A percentile compares a stretch with the other conserved stretches of the same genome.
Evolutionary conservation across 2,329 filamentous ascomycete species (phyloP).

Genomic region (Talaromyces marneffei): DNA sequence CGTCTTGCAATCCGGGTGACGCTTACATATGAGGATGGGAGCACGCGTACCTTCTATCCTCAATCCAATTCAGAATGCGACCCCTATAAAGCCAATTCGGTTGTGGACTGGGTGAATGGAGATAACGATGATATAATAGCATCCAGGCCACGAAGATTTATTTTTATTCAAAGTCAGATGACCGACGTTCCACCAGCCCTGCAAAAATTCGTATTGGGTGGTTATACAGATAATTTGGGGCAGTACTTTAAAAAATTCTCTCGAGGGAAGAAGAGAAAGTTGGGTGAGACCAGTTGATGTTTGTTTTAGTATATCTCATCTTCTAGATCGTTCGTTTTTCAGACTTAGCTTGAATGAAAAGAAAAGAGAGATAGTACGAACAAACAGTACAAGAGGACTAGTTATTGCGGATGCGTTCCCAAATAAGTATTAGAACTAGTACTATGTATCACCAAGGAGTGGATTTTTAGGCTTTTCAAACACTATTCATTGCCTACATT

Average conservation of each 20-base stretch:
- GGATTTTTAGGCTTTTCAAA: too few species aligned
- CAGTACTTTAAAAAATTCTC: neutral
- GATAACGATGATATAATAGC: neutral
- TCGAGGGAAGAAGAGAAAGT: too few species aligned
- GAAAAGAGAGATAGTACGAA: too few species aligned
- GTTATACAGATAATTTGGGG: neutral
- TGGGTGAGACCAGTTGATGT: too few species aligned
- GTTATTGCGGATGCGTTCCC: too few species aligned
- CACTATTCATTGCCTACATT: too few species aligned
- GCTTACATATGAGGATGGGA: neutral
- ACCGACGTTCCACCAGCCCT: neutral
- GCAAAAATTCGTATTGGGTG: neutral
- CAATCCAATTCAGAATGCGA: neutral
- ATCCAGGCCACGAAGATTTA: neutral
- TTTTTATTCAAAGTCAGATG: neutral
- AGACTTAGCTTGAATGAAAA: too few species aligned
- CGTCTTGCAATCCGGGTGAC: conserved; percentile 2
- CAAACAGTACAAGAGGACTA: too few species aligned
- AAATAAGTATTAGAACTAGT: too few species aligned
- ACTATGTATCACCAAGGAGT: too few species aligned
- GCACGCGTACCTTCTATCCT: neutral
- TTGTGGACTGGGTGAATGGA: neutral
- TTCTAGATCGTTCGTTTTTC: too few species aligned
- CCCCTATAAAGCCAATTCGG: neutral
- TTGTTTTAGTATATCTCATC: too few species aligned